Evolutionary conservation across 768 basidiomycete species (phyloP).

Genomic region (Ramaria rubella): DNA sequence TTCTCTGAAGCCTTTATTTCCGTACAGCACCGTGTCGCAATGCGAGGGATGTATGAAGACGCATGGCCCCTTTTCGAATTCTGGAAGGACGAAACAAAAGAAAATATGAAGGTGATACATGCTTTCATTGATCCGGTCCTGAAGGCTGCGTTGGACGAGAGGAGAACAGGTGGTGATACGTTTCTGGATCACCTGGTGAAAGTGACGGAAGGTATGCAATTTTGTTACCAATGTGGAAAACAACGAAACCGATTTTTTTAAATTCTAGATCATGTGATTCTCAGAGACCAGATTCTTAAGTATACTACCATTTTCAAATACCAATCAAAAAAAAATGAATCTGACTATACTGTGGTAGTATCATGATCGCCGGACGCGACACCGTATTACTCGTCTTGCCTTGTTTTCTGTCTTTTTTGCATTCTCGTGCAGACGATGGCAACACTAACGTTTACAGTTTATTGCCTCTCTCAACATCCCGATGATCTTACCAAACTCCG

Average conservation of each 20-base stretch:
- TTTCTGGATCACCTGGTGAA: slow-evolving; percentile 36
- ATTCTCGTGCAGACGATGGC: slow-evolving; percentile 22
- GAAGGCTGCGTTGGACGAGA: slow-evolving; percentile 25
- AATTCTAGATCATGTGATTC: slow-evolving; percentile 1
- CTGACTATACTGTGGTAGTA: too few relatives aligned
- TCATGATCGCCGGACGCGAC: slow-evolving; percentile 20
- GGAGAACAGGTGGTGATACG: slow-evolving; percentile 24
- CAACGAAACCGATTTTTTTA: neutral
- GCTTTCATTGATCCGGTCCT: slow-evolving; percentile 35
- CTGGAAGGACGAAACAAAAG: slow-evolving; percentile 23
- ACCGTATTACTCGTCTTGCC: slow-evolving; percentile 15
- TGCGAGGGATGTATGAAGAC: slow-evolving; percentile 24
- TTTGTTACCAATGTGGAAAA: neutral
- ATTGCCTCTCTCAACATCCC: slow-evolving; percentile 48
- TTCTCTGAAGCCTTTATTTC: slow-evolving; percentile 30
- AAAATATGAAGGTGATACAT: slow-evolving; percentile 35
- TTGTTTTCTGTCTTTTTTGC: slow-evolving; percentile 2
- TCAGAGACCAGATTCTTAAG: slow-evolving; percentile 18
- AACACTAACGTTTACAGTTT: slow-evolving; percentile 31
- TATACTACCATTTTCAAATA: neutral
- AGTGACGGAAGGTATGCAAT: slow-evolving; percentile 30
- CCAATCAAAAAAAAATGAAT: neutral
- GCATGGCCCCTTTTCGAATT: slow-evolving; percentile 38
- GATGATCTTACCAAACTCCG: slow-evolving; percentile 41
- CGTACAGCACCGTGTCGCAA: slow-evolving; percentile 26